A percentile compares a stretch with the other conserved stretches of the same genome.
Conservation (phyloP, 2,329 filamentous ascomycete genomes). For the Ascochyta lentis region DNA sequence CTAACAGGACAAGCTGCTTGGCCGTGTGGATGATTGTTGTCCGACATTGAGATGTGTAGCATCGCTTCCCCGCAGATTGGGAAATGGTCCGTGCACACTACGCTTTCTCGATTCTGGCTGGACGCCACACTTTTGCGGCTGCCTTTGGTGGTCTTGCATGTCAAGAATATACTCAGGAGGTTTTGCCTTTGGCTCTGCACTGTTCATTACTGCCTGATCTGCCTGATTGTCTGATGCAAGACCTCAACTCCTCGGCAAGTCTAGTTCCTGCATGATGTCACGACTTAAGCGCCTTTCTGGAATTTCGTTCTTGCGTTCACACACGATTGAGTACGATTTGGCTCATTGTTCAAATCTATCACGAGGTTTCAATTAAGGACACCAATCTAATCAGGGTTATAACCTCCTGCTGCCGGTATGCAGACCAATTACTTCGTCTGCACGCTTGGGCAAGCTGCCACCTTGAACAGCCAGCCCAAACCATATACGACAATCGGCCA, state of each 20-base stretch:
- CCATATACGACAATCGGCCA: slow-evolving; percentile 56
- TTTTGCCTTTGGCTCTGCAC: neutral
- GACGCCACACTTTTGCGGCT: neutral
- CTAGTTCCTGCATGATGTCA: slow-evolving; percentile 35
- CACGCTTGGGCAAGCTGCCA: slow-evolving; percentile 63
- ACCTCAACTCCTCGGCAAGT: slow-evolving; percentile 6
- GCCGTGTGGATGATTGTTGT: neutral
- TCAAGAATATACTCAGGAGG: neutral
- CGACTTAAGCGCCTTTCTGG: slow-evolving; percentile 24
- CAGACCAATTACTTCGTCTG: slow-evolving; percentile 65
- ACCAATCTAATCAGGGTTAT: neutral
- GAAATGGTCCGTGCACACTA: neutral
- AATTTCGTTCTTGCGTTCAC: slow-evolving; percentile 5
- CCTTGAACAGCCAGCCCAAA: slow-evolving; percentile 44
- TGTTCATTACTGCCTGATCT: neutral
- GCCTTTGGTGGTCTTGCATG: neutral
- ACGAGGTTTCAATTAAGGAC: neutral
- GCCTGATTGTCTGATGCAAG: neutral
- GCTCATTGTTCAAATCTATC: neutral
- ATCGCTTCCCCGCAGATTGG: slow-evolving; percentile 2
- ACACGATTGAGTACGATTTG: neutral
- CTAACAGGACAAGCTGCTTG: neutral
- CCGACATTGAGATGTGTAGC: neutral
- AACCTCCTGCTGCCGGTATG: slow-evolving; percentile 20
- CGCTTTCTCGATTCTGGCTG: neutral